Percentiles rank a stretch among this genome's conserved stretches.
These are phyloP conservation scores for Pulveroboletus sp. DNA, from an alignment of 768 basidiomycete species.

Conservation along the genomic window DNA sequence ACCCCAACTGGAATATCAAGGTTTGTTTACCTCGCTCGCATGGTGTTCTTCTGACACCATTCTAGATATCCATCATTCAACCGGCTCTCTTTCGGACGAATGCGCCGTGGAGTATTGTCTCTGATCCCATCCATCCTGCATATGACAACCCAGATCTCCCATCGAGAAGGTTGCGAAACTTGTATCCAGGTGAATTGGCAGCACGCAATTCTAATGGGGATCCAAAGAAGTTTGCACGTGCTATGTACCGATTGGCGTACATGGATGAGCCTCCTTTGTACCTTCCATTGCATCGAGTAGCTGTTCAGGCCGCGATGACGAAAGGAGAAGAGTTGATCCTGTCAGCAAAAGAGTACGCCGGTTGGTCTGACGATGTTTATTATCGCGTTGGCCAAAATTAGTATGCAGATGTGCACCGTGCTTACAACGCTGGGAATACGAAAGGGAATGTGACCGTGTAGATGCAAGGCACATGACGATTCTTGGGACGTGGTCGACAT, in stretches of 20 bases:
- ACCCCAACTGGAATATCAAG: constrained; percentile 48
- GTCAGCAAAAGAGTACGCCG: constrained; percentile 24
- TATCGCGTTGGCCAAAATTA: constrained; percentile 6
- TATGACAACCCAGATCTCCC: constrained; percentile 16
- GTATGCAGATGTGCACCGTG: not conserved
- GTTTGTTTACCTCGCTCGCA: constrained; percentile 21
- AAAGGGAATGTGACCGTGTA: not conserved
- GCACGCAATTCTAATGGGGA: constrained; percentile 14
- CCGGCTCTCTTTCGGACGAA: constrained; percentile 23
- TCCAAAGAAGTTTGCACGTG: constrained; percentile 21
- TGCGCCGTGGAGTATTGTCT: not conserved
- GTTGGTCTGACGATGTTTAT: constrained; percentile 29
- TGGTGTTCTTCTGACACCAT: not conserved
- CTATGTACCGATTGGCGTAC: constrained; percentile 14
- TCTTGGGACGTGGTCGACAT: not conserved
- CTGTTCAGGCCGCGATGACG: constrained; percentile 19
- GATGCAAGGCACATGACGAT: not conserved
- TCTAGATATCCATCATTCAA: constrained; percentile 25
- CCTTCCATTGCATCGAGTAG: constrained; percentile 22
- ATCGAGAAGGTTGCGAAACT: constrained; percentile 9
- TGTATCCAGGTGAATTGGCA: constrained; percentile 10
- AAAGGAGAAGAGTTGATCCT: constrained; percentile 22
- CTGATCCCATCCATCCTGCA: constrained; percentile 19
- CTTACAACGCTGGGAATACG: not conserved
- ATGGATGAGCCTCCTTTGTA: constrained; percentile 26